Evolutionary conservation across 176 grass and related monocot species (phyloP), one percentile per base, ranked within the genome.

Genomic region (Oryza rufipogon): DNA sequence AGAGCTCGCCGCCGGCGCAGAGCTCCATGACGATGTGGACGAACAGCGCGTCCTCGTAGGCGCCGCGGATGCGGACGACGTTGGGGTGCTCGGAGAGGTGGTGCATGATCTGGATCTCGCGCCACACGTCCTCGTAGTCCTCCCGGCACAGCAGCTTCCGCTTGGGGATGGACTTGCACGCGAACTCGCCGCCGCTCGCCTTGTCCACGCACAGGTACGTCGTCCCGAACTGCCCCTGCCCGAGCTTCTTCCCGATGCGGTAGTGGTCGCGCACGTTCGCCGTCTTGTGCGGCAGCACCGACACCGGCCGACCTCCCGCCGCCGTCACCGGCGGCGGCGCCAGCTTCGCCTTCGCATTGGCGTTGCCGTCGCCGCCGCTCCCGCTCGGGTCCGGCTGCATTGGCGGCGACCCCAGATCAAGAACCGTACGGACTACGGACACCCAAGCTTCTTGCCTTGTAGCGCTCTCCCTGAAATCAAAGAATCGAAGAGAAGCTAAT

Each of bases 101-200:
- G 87, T 97, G 94, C 94, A 94, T 97, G 92, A 97, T 94, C 91
- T 97, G 95, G 95, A 97, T 94, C 95, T 97, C 95, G 81, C 95
- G 90, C 90, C 90, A 92, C 4, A 92, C 95, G 56, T 94, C 92
- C 83, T 94, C 92, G 74, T 94, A 94, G 85, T 97, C 95, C 74
- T 97, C 95, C 25, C 95, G 88, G 89, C 95, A 97, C 32, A 92
- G 66, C 68, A 97, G 92, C 92, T 97, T 97, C 77, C 95, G 88
- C 83, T 97, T 97, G 83, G 95, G 95, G 81, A 94, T 94, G 86
- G 95, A 97, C 85, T 97, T 97, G 95, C 95, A 97, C 2, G 95
- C 95, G 77, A 89, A 97, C 84, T 97, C 95, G 41, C 46, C 79
- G 41, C 90, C 88, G 69, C 94, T 90, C 16, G 66, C 84, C 78